phyloP scores from a whole-genome alignment of 495 filamentous ascomycete genomes.

The Aspergillus heteromorphus region DNA sequence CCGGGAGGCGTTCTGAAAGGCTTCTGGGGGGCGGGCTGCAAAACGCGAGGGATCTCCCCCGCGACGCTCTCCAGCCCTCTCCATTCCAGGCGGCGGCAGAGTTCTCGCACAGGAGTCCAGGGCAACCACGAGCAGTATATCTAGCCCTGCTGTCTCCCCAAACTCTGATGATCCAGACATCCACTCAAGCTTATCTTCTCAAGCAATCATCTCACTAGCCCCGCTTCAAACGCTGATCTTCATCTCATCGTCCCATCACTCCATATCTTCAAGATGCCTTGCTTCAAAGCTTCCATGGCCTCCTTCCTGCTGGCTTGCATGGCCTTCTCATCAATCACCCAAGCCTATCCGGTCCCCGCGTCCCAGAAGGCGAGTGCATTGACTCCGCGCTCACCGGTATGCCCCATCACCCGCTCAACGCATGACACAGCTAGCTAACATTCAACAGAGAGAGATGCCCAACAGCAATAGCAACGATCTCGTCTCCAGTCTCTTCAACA shows the following conservation, averaged over 20 bases:
- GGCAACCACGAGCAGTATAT: slow-evolving; percentile 1
- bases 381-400: slow-evolving; percentile 10
- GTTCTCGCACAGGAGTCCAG: neutral
- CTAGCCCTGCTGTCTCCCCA: neutral
- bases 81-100: slow-evolving; percentile 12
- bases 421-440: neutral
- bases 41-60: neutral
- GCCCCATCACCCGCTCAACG: neutral
- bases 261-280: slow-evolving; percentile 3
- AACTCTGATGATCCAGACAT: neutral
- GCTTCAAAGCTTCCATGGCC: neutral
- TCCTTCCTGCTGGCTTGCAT: slow-evolving; percentile 4
- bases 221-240: neutral
- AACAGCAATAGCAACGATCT: slow-evolving; percentile 16
- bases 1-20: no score
- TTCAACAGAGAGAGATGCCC: slow-evolving; percentile 28
- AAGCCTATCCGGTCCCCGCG: neutral
- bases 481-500: slow-evolving; percentile 17
- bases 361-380: neutral
- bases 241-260: neutral
- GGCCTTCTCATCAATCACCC: slow-evolving; percentile 2
- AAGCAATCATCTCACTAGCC: neutral
- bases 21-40: neutral
- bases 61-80: neutral
- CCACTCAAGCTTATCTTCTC: neutral